Percentiles rank a stretch among this genome's conserved stretches.
phyloP scores from a whole-genome alignment of 2,329 filamentous ascomycete species.

The Aspergillus ibericus region DNA sequence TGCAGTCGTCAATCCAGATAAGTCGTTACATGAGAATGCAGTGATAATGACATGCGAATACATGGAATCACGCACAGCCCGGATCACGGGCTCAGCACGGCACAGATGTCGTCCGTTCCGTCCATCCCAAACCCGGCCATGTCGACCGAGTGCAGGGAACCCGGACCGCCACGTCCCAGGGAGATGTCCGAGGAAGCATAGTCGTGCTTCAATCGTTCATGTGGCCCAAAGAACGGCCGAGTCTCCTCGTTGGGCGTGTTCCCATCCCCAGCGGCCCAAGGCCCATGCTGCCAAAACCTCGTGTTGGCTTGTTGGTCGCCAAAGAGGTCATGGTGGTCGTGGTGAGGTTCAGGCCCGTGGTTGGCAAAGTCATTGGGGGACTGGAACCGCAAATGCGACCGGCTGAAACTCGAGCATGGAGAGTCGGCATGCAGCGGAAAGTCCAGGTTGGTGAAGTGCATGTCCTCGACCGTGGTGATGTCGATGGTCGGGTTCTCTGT shows the following conservation, averaged over 20 bases:
- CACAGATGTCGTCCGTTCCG: conserved; percentile 36
- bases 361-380: conserved; percentile 43
- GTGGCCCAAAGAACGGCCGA: conserved; percentile 46
- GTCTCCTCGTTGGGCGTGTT: conserved; percentile 45
- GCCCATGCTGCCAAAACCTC: conserved; percentile 46
- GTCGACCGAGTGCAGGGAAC: conserved; percentile 46
- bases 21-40: conserved; percentile 41
- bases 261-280: conserved; percentile 44
- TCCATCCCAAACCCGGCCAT: conserved; percentile 48
- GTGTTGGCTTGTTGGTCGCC: conserved; percentile 47
- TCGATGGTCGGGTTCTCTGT: conserved; percentile 44
- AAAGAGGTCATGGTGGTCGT: conserved; percentile 47
- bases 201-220: conserved; percentile 45
- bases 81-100: conserved; percentile 40
- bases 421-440: conserved; percentile 44
- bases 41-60: conserved; percentile 30
- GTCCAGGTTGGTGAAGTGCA: conserved; percentile 39
- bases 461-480: conserved; percentile 42
- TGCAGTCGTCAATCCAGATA: conserved; percentile 43
- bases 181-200: conserved; percentile 48
- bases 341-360: conserved; percentile 36
- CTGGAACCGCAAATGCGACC: conserved; percentile 43
- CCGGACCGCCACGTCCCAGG: conserved; percentile 43
- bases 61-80: conserved; percentile 9
- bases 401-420: conserved; percentile 44